Conservation (phyloP, 331 rosid genomes). For the Malus hybrid region DNA sequence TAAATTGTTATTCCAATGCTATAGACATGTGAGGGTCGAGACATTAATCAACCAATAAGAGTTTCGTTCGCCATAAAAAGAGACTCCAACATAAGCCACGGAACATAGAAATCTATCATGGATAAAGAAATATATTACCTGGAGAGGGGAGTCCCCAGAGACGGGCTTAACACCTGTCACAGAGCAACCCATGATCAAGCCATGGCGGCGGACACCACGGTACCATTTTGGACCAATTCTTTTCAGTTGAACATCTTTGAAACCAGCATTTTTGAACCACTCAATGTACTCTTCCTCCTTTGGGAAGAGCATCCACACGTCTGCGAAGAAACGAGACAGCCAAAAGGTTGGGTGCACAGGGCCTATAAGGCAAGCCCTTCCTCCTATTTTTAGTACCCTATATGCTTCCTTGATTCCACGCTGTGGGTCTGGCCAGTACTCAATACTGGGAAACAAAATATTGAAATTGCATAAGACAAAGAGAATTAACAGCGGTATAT, state of each 20-base stretch:
- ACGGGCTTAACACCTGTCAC: constrained; percentile 33
- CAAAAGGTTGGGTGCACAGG: constrained; percentile 90
- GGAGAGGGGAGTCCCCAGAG: constrained; percentile 29
- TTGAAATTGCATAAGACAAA: constrained; percentile 14
- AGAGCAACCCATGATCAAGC: constrained; percentile 59
- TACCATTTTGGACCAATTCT: constrained; percentile 80
- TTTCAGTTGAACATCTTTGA: constrained; percentile 71
- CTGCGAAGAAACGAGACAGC: constrained; percentile 93
- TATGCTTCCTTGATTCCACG: constrained; percentile 90
- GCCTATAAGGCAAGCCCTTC: constrained; percentile 81
- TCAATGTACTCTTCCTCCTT: constrained; percentile 95
- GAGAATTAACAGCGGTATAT: background rate
- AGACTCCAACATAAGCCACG: background rate
- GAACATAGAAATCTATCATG: background rate
- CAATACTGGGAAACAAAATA: constrained; percentile 53
- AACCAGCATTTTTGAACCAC: constrained; percentile 87
- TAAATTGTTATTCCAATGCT: background rate
- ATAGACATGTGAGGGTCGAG: no score
- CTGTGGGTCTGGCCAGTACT: constrained; percentile 98
- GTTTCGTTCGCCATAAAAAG: background rate
- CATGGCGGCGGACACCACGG: constrained; percentile 38
- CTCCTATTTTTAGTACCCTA: constrained; percentile 82
- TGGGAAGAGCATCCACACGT: constrained; percentile 93
- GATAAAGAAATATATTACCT: constrained; percentile 17
- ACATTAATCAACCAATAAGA: background rate